Base-by-base conservation (phyloP, 2,329 filamentous ascomycete species). In the Emericellopsis atlantica region DNA sequence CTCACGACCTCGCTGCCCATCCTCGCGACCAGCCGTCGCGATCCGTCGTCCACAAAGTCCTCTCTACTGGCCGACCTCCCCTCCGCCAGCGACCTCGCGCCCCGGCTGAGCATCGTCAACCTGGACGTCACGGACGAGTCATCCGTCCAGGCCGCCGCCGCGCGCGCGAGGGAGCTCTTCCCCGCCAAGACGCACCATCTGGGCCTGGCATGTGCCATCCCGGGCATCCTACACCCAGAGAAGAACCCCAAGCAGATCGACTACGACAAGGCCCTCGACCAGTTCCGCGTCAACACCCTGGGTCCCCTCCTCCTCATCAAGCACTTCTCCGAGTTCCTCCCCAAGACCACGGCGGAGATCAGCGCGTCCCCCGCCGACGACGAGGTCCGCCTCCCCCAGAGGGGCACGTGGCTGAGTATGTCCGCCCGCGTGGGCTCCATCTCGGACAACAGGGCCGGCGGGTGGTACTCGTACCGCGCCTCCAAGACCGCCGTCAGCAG, bases 401-500 rank as follows among this genome's bases (percentile, higher is more conserved):
- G 73, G 41, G 76, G 84, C 0, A 72, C 79, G 2, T 84, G 81
- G 67, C 71, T 81, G n/a, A 75, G 75, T 52, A 83, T 88, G 77
- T 81, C 81, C 6, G 86, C 85, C 2, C 76, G 86, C 35, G 82
- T 93, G 0, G 85, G 85, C 9, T 81, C 74, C 26, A 81, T 82
- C 18, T 64, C 71, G 1, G 84, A 90, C 50, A 90, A 93, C 52
- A 54, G 61, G 2, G 65, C 79, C 0, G 86, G 85, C 3, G 86
- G 86, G 0, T 92, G 85, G 86, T 93, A 87, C 57, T 78, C 72
- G 42, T 92, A 92, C 58, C 78, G 86, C 12, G 75, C 81, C 7
- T 81, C 75, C 40, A 93, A 92, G 59, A 76, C 84, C 0, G 84
- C 71, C 2, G 76, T 90, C 4, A 86, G 80, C 47, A 80, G 80